Base-by-base conservation (phyloP, 139 green algal species). In the Gonium pectorale region DNA sequence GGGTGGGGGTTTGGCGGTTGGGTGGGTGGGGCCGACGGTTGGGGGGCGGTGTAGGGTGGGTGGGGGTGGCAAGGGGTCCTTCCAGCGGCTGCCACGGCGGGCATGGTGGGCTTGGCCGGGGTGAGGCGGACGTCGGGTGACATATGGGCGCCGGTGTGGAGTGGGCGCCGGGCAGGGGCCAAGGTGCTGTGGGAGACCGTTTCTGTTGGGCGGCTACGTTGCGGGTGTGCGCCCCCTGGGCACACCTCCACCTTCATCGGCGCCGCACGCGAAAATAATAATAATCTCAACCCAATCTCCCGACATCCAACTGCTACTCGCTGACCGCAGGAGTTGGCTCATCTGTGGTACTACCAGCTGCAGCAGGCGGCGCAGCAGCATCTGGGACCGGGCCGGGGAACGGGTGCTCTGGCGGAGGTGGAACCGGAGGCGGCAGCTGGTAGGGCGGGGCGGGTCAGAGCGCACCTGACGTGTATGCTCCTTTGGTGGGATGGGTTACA, bases 331-430 rank as follows among this genome's bases (percentile, higher is more conserved):
- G 67, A 74, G 67, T 40, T 74, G 29, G 67, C 67, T 7, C 67
- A 74, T 40, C 67, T 74, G 2, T 74, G 67, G 67, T 21, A 74
- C 38, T 33, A 74, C 43, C 67, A 74, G 7, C 67, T 56, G 67
- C 67, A 74, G 67, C 67, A 74, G 43, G 40, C 41, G 41, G 26
- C 27, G 3, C 68, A 43, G 41, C 6, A n/a, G n/a, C n/a, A n/a
- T n/a, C n/a, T n/a, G n/a, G n/a, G n/a, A n/a, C n/a, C n/a, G n/a
- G n/a, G n/a, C n/a, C n/a, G n/a, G n/a, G n/a, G n/a, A n/a, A n/a
- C n/a, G n/a, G n/a, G n/a, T n/a, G n/a, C n/a, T n/a, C n/a, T n/a
- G n/a, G n/a, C n/a, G n/a, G n/a, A n/a, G n/a, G n/a, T n/a, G n/a
- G n/a, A n/a, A n/a, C n/a, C n/a, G n/a, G n/a, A n/a, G n/a, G n/a